Evolutionary conservation across 2,329 filamentous ascomycete species (phyloP), one percentile per base, ranked within the genome.

Genomic region (Talaromyces verruculosus): DNA sequence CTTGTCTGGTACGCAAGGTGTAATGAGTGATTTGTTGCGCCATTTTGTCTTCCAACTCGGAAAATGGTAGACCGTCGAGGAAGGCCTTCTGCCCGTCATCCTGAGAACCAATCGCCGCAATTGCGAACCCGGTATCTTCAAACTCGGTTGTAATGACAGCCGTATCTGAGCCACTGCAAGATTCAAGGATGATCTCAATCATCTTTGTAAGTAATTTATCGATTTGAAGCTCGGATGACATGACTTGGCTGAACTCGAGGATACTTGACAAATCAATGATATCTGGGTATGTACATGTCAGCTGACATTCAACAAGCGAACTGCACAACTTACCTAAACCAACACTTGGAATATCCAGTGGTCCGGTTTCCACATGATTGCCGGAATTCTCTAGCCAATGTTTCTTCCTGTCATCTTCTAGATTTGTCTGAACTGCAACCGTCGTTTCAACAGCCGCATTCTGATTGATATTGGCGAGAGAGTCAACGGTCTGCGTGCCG

Each of bases 211-310:
- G 78, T 3, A 89, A 79, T 60, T 84, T 85, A 67, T 89, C 87
- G 49, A 89, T 85, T 67, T 88, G 83, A 17, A 89, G 79, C 71
- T 89, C 87, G 15, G 86, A 88, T 6, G 87, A 89, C 69, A 89
- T 83, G 5, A 89, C 82, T 72, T 89, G 87, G 63, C 85, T 88
- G 30, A 86, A 88, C 69, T 89, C 86, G 4, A 89, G 79, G 55
- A 89, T 89, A 49, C 84, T 87, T 2, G 85, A 85, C 17, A 89
- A 73, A 72, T 89, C 87, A 64, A 89, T 84, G 72, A 89, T 88
- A 71, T 89, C 87, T 65, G 84, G 72, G 41, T 81, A 80, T 3
- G 51, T 10, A 19, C 10, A 79, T 76, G 43, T 84, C 83, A 75
- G 71, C 53, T 57, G 55, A 68, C 39, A 61, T 57, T 19, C 33